phyloP scores from a whole-genome alignment of 2,329 filamentous ascomycete genomes.

The Colletotrichum somersetense region DNA sequence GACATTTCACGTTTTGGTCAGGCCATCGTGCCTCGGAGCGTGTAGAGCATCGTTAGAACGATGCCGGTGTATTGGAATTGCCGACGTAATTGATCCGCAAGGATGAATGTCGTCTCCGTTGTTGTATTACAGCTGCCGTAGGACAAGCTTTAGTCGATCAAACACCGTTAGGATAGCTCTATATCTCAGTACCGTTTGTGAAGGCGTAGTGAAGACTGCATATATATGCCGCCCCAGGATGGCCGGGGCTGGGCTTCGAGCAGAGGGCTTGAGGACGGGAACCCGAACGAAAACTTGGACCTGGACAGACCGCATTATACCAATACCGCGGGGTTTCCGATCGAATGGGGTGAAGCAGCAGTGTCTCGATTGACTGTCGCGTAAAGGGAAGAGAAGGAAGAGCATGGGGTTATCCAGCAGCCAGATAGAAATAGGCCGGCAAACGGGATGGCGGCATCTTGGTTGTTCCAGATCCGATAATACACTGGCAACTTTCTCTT shows the following conservation, averaged over 20 bases:
- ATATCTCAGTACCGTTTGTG: neutral
- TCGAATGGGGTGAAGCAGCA: too few species aligned
- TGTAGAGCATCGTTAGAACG: conserved; percentile 13
- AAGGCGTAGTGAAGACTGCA: too few species aligned
- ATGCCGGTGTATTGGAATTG: conserved; percentile 10
- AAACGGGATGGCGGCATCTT: too few species aligned
- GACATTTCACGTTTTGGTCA: conserved; percentile 20
- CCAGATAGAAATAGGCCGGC: too few species aligned
- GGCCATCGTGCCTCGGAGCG: conserved; percentile 1
- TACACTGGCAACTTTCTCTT: too few species aligned
- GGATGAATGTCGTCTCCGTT: neutral
- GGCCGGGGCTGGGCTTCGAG: neutral
- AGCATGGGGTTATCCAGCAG: too few species aligned
- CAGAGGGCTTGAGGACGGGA: neutral
- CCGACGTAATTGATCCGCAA: conserved; percentile 7
- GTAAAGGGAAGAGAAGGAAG: too few species aligned
- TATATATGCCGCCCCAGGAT: neutral
- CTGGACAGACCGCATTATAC: neutral
- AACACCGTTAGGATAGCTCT: conserved; percentile 11
- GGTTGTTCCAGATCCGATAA: too few species aligned
- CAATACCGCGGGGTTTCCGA: too few species aligned
- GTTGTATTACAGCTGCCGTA: conserved; percentile 20
- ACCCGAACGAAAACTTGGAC: neutral
- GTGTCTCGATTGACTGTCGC: too few species aligned
- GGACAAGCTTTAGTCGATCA: conserved; percentile 10